phyloP scores from a whole-genome alignment of 345 rosid genomes.

The Excoecaria agallocha region DNA sequence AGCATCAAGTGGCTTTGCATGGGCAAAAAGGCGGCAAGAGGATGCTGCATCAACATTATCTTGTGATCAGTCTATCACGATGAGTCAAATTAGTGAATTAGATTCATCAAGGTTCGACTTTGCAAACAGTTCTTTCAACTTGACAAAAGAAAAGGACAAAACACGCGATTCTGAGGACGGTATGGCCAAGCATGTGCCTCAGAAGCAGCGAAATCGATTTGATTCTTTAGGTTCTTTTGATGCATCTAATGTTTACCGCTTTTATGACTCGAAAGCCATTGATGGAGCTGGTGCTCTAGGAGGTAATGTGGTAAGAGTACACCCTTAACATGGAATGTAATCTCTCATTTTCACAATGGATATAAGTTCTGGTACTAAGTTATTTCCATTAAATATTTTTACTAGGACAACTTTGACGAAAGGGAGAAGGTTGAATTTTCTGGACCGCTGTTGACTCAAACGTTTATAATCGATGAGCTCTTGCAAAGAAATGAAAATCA shows the following conservation, averaged over 20 bases:
- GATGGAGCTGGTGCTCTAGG: slow-evolving; percentile 27
- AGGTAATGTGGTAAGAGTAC: slow-evolving; percentile 32
- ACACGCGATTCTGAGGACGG: slow-evolving; percentile 3
- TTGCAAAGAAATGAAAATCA: slow-evolving; percentile 52
- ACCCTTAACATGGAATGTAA: background rate
- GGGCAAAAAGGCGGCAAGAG: slow-evolving; percentile 44
- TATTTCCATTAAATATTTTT: background rate
- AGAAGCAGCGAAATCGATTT: slow-evolving; percentile 10
- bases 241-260: slow-evolving; percentile 28
- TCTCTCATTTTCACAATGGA: background rate
- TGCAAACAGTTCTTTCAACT: slow-evolving; percentile 35
- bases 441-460: slow-evolving; percentile 46
- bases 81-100: slow-evolving; percentile 42
- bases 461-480: slow-evolving; percentile 43
- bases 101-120: slow-evolving; percentile 43
- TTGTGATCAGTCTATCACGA: slow-evolving; percentile 37
- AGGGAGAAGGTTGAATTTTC: slow-evolving; percentile 30
- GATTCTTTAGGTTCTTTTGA: slow-evolving; percentile 33
- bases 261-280: slow-evolving; percentile 16
- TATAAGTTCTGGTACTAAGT: background rate
- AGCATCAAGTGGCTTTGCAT: slow-evolving; percentile 33
- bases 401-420: slow-evolving; percentile 9
- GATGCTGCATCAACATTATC: slow-evolving; percentile 51
- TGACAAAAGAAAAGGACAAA: slow-evolving; percentile 22
- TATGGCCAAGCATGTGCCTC: slow-evolving; percentile 3